Evolutionary conservation across 768 basidiomycete genomes (phyloP), one percentile per base, ranked within the genome.

Genomic region (Amanita pallidorosea): DNA sequence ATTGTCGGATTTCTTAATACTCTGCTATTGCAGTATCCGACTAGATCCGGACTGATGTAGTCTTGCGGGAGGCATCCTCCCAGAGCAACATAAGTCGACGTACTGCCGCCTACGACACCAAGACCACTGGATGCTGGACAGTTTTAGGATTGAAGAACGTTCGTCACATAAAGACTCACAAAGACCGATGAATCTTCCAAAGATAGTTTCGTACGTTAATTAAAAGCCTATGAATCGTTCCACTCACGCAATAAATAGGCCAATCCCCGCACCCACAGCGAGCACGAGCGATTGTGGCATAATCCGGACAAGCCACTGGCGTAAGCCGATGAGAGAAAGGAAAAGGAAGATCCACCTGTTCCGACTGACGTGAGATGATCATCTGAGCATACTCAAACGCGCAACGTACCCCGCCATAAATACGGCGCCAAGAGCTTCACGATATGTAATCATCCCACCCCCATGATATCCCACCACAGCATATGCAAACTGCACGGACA

Each of bases 401-500:
- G 13, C 5, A 33, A 33, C 78, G 22, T 56, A 86, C 83, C 88
- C 90, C 72, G 91, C 90, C 55, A 93, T 69, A 65, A 92, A 93
- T 40, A 92, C 85, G 22, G 90, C 90, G 8, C 82, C 79, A 20
- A 91, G 73, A 0, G 89, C 90, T 66, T 93, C 85, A 15, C 74
- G 71, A 62, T 88, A 93, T 8, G 76, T 73, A 60, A 91, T 80
- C 47, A 77, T 72, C 5, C 82, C 82, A 46, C 75, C 74, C 2
- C 90, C 89, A 58, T 89, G 83, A 67, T 83, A 84, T 11, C 90
- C 90, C 20, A 93, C 90, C 13, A 92, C 80, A n/a, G 87, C 88
- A 65, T 89, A 93, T 3, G 90, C 74, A 66, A 93, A 91, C 85
- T 90, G 60, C 5, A 53, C 22, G 22, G 41, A 37, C 12, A 20